Evolutionary conservation across 1,284 basidiomycete genomes (phyloP), one percentile per base, ranked within the genome.

Genomic region (Waitea zeae): DNA sequence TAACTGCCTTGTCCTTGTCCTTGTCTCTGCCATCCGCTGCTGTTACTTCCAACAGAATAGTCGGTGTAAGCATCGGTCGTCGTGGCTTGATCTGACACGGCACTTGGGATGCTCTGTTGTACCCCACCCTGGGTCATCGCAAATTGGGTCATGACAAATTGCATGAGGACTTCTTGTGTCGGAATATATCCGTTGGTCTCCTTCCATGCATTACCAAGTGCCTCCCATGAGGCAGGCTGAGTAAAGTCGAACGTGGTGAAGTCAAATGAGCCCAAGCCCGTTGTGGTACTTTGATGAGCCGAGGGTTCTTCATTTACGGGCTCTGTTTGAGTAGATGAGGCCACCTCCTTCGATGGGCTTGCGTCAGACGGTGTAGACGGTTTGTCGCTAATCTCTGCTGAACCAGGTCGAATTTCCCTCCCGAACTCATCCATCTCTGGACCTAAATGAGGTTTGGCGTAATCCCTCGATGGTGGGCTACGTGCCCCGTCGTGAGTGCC

Each of bases 391-490:
- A 47, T 50, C 32, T 43, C 46, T 33, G 62, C 60, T 24, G 70
- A 68, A 36, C 54, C 50, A 22, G 62, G 56, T 46, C 80, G 64
- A 46, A 81, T 64, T 50, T 83, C 80, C 46, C 81, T 67, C 44
- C 81, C 80, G 52, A 84, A 84, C 51, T 84, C 80, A 61, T 84
- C 79, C 52, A 70, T 79, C 39, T 58, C 67, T 20, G 45, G 32
- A 36, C 40, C 44, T 28, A 47, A 29, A 15, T 42, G 44, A 40
- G 46, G 39, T 38, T 42, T 39, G 32, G 49, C 42, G 17, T 22
- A 38, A 45, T 36, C 42, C 41, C 14, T 41, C 34, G 27, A 33
- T 20, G 15, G 34, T 28, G 4, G 36, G 36, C 31, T n/a, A n/a
- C n/a, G n/a, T n/a, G n/a, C n/a, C n/a, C n/a, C n/a, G n/a, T n/a